Evolutionary conservation across 2,329 filamentous ascomycete genomes (phyloP).

Genomic region (Blumeriella jaapii): DNA sequence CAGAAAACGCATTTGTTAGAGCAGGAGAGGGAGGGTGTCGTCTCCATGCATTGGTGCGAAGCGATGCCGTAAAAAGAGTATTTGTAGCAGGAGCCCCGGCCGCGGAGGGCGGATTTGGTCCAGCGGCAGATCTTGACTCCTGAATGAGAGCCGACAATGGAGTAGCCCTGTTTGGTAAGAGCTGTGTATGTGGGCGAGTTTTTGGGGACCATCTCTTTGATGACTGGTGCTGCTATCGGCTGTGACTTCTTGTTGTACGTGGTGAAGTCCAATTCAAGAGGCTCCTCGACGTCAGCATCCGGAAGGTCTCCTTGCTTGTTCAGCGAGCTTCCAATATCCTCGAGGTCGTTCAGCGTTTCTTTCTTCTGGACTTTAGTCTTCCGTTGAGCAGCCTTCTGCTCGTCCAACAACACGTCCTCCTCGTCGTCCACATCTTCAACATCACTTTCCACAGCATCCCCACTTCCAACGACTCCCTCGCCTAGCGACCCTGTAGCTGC

Average conservation of each 20-base stretch:
- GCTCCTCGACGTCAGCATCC: slow-evolving; percentile 26
- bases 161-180: slow-evolving; percentile 92
- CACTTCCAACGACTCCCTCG: slow-evolving; percentile 64
- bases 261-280: slow-evolving; percentile 79
- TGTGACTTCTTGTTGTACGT: slow-evolving; percentile 47
- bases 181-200: slow-evolving; percentile 79
- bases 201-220: slow-evolving; percentile 91
- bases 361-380: slow-evolving; percentile 32
- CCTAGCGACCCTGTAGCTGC: slow-evolving; percentile 47
- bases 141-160: slow-evolving; percentile 88
- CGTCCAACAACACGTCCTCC: slow-evolving; percentile 39
- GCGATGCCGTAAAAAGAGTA: slow-evolving; percentile 95
- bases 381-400: slow-evolving; percentile 32
- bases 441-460: slow-evolving; percentile 75
- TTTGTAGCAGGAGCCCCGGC: slow-evolving; percentile 93
- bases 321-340: slow-evolving; percentile 66
- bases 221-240: slow-evolving; percentile 30
- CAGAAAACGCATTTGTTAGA: slow-evolving; percentile 99
- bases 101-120: slow-evolving; percentile 93
- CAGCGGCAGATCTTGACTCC: slow-evolving; percentile 97
- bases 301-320: slow-evolving; percentile 30
- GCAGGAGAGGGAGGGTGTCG: slow-evolving; percentile 87
- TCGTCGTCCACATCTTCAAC: slow-evolving; percentile 56
- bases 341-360: slow-evolving; percentile 60
- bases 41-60: slow-evolving; percentile 97